Base-by-base conservation (phyloP, 2,329 filamentous ascomycete genomes). In the Diplodia sapinea region DNA sequence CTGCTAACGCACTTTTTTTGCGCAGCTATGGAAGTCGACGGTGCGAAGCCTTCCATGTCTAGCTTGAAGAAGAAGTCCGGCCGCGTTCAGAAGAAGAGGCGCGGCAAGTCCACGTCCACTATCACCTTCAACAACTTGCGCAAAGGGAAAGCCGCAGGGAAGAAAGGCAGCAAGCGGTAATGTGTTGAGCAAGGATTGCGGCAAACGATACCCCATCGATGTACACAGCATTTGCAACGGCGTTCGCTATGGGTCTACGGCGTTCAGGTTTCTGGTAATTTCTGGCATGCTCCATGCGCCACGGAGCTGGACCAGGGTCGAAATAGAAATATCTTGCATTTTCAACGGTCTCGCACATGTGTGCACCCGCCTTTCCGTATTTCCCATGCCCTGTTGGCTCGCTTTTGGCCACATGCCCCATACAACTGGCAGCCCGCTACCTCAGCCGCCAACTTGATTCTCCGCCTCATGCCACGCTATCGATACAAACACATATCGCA, bases 1-100 rank as follows among this genome's bases (percentile, higher is more conserved):
- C 70, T 73, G 77, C 76, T 79, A 74, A 79, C 74, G 71, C 69
- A 56, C 15, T 40, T 67, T 49, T 3, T 20, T 23, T 56, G 38
- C 38, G 52, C 31, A 78, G 79, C 77, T 65, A 80, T 81, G 77
- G 79, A 82, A 57, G 72, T 79, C 68, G 79, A 79, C 70, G 74
- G 72, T 61, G 70, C 73, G 54, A 64, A 68, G 38, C 66, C 66
- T 56, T 50, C 66, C 66, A 63, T 56, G 50, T 72, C 69, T 40
- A 71, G 68, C 64, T 73, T 73, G 65, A 73, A 74, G 68, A 78
- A 74, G 66, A 78, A 79, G 69, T 68, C 69, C 17, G 75, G 75
- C n/a, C 72, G 76, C 66, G 68, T 76, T 43, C 73, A 73, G 62
- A 74, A 75, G 71, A 79, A 79, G 72, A 62, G 31, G 57, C 75